These are phyloP conservation scores for Candida suzukii DNA, from an alignment of 805 yeast genomes.

Conservation along the genomic window DNA sequence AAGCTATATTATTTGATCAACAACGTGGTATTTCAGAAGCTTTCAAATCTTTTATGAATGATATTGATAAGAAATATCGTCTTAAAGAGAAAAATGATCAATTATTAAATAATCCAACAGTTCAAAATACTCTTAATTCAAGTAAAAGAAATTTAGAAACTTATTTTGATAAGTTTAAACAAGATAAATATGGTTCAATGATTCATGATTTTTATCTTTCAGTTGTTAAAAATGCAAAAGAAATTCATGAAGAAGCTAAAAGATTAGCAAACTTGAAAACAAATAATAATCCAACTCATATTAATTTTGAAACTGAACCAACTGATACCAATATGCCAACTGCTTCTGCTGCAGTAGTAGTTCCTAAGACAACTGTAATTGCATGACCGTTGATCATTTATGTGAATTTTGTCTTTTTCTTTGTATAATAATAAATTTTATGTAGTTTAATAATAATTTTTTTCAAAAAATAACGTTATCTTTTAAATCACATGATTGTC, in stretches of 20 bases:
- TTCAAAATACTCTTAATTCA: slow-evolving; percentile 25
- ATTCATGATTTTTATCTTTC: slow-evolving; percentile 54
- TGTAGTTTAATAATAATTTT: too few relatives aligned
- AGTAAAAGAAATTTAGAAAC: slow-evolving; percentile 24
- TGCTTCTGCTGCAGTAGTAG: background rate
- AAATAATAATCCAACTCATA: background rate
- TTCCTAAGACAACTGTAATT: too few relatives aligned
- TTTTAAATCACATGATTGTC: too few relatives aligned
- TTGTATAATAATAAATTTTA: too few relatives aligned
- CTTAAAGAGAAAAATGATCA: slow-evolving; percentile 41
- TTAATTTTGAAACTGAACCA: background rate
- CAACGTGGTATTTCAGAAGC: slow-evolving; percentile 51
- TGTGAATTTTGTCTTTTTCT: too few relatives aligned
- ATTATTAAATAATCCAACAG: slow-evolving; percentile 20
- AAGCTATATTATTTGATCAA: slow-evolving; percentile 58
- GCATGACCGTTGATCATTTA: too few relatives aligned
- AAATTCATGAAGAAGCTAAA: slow-evolving; percentile 68
- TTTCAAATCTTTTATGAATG: slow-evolving; percentile 48
- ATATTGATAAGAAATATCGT: slow-evolving; percentile 56
- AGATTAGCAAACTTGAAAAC: slow-evolving; percentile 58
- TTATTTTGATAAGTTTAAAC: slow-evolving; percentile 39
- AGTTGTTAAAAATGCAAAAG: slow-evolving; percentile 47
- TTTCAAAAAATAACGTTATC: too few relatives aligned
- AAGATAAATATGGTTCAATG: slow-evolving; percentile 45
- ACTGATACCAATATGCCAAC: background rate